Conservation (phyloP, 495 filamentous ascomycete genomes). For the Penicillium lagena region DNA sequence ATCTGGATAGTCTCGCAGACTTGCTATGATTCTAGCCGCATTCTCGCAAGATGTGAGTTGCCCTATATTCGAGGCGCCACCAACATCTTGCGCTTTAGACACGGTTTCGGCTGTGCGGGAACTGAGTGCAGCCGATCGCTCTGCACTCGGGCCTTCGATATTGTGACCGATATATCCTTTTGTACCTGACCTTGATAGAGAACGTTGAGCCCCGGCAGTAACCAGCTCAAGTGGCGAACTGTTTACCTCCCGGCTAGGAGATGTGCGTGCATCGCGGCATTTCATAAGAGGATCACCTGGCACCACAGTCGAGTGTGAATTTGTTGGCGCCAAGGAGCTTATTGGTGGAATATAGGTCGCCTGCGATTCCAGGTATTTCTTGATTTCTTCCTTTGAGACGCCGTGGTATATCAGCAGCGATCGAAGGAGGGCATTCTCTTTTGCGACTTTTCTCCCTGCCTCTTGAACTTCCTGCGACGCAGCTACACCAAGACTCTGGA, state of each 20-base stretch:
- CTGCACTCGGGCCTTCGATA: background rate
- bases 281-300: background rate
- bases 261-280: background rate
- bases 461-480: slow-evolving; percentile 56
- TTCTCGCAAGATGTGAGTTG: slow-evolving; percentile 17
- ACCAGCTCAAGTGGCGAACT: background rate
- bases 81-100: background rate
- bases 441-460: slow-evolving; percentile 55
- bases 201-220: background rate
- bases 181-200: background rate
- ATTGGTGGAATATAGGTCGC: slow-evolving; percentile 1
- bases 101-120: background rate
- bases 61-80: background rate
- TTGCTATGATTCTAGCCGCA: slow-evolving; percentile 21
- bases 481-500: slow-evolving; percentile 49
- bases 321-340: background rate
- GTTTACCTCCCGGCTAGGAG: background rate
- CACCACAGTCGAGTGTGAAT: background rate
- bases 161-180: background rate
- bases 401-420: slow-evolving; percentile 31
- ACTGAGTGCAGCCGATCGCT: background rate
- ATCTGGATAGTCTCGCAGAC: slow-evolving; percentile 21
- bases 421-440: slow-evolving; percentile 56
- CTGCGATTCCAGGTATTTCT: slow-evolving; percentile 8
- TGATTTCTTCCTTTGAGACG: slow-evolving; percentile 4